phyloP scores from a whole-genome alignment of 2,329 filamentous ascomycete species.

The Fusarium sulawesiense region DNA sequence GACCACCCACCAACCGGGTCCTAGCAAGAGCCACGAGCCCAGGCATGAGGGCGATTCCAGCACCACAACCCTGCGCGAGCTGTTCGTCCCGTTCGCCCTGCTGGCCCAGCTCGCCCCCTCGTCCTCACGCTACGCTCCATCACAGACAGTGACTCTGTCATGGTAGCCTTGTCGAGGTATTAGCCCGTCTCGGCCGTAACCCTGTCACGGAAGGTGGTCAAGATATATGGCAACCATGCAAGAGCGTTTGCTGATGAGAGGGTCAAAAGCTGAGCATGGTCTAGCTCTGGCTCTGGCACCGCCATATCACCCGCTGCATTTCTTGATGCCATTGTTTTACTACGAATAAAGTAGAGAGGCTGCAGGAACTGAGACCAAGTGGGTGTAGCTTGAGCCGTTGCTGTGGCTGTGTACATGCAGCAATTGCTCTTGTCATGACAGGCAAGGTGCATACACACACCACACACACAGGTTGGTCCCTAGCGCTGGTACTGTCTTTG shows the following conservation, averaged over 20 bases:
- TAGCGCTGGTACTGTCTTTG: constrained; percentile 34
- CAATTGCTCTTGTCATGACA: constrained; percentile 16
- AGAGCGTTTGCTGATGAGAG: constrained; percentile 27
- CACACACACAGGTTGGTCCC: constrained; percentile 14
- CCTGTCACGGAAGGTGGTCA: constrained; percentile 47
- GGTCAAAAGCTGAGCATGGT: constrained; percentile 34
- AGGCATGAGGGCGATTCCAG: constrained; percentile 39
- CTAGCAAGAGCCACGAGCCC: constrained; percentile 42
- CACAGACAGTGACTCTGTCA: constrained; percentile 33
- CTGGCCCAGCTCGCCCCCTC: constrained; percentile 42
- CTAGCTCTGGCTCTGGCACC: constrained; percentile 16
- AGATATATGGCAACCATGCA: constrained; percentile 27
- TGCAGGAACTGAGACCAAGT: constrained; percentile 41
- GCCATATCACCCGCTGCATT: constrained; percentile 23
- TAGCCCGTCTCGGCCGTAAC: constrained; percentile 45
- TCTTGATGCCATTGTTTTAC: constrained; percentile 20
- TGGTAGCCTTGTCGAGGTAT: constrained; percentile 45
- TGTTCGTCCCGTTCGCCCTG: constrained; percentile 43
- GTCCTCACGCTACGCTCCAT: constrained; percentile 35
- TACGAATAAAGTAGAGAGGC: constrained; percentile 31
- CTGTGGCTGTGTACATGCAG: constrained; percentile 34
- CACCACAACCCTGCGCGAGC: constrained; percentile 40
- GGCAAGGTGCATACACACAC: constrained; percentile 16
- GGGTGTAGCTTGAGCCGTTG: constrained; percentile 36
- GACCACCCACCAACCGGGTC: constrained; percentile 45